phyloP scores from a whole-genome alignment of 1,284 basidiomycete genomes.

The Grifola frondosa region DNA sequence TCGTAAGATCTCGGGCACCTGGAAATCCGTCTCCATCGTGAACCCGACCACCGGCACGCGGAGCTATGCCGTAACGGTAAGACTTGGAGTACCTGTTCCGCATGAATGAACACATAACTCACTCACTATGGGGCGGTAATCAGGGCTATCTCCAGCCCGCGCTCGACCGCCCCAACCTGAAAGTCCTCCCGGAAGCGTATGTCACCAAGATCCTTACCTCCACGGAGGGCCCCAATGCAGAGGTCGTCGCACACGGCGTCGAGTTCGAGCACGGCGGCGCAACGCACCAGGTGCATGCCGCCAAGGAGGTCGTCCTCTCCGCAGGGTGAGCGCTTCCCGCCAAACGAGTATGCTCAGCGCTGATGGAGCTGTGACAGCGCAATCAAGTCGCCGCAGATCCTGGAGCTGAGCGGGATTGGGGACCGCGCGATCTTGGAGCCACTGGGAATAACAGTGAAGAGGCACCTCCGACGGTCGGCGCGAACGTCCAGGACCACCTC shows the following conservation, averaged over 20 bases:
- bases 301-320: constrained; percentile 39
- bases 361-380: too few species aligned
- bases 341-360: too few species aligned
- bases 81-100: not conserved
- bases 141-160: constrained; percentile 20
- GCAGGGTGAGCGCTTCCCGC: constrained; percentile 28
- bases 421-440: constrained; percentile 30
- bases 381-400: constrained; percentile 41
- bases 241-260: constrained; percentile 32
- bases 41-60: constrained; percentile 5
- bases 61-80: constrained; percentile 12
- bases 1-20: not conserved
- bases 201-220: constrained; percentile 15
- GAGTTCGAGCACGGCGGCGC: constrained; percentile 29
- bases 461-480: constrained; percentile 42
- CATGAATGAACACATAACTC: too few species aligned
- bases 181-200: constrained; percentile 18
- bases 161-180: constrained; percentile 18
- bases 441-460: constrained; percentile 33
- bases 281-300: constrained; percentile 27
- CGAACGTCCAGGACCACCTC: constrained; percentile 42
- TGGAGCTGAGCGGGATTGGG: constrained; percentile 44
- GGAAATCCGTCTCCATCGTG: not conserved
- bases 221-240: constrained; percentile 3
- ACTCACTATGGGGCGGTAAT: too few species aligned